Evolutionary conservation across 768 basidiomycete genomes (phyloP), one percentile per base, ranked within the genome.

Genomic region (Termitomyces sp.): DNA sequence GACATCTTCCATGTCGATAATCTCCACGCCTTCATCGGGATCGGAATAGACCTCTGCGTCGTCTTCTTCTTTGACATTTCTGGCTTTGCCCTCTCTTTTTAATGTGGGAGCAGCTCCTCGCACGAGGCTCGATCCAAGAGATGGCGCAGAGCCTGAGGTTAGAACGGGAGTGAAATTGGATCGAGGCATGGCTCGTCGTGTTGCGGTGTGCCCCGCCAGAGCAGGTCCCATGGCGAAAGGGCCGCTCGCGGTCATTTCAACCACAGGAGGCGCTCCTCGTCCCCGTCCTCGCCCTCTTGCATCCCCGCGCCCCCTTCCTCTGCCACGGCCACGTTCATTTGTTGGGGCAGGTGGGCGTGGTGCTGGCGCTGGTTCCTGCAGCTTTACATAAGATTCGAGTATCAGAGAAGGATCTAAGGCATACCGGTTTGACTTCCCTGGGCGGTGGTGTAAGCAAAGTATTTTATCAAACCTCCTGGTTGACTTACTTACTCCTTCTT

Each of bases 161-260:
- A 83, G 76, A 10, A 76, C 70, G 1, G 87, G 78, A 17, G 82
- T 71, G 57, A 87, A 82, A 62, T 82, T 82, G 17, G 86, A 78
- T 21, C 81, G 82, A 17, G 83, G 79, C 8, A 77, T 71, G 34
- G 78, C 70, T 38, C 81, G 76, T 51, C 83, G 80, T 14, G 77
- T 75, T 57, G 73, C 42, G 11, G 51, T 80, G 50, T 75, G 78
- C 31, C 87, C 86, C 9, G 81, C 81, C 62, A 89, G 77, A 23
- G 88, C 78, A 34, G 91, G 91, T 21, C 91, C 91, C 84, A 93
- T 86, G 19, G 91, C 89, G 63, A 93, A 93, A 14, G 91, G 91
- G 4, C 91, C 91, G 65, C 89, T 91, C 0, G 91, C 91, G 17
- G 82, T 87, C 90, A 93, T 90, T 72, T 89, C 86, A 7, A 75